phyloP scores from a whole-genome alignment of 1,284 basidiomycete species.

The Laetiporus sulphureus region DNA sequence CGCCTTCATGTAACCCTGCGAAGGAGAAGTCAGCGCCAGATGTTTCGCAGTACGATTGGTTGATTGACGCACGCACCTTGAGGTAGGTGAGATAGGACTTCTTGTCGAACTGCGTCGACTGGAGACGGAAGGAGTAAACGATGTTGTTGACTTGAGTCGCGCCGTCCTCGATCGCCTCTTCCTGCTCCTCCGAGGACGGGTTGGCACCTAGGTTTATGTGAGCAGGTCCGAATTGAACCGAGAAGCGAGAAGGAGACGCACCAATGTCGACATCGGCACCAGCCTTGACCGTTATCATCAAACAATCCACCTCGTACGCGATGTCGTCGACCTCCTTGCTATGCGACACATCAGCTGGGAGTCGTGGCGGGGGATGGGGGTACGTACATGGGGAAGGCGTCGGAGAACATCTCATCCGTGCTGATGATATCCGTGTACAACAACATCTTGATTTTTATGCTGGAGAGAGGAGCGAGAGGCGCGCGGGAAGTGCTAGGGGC shows the following conservation, averaged over 20 bases:
- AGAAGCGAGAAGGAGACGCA: conserved; percentile 27
- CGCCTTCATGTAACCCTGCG: conserved; percentile 74
- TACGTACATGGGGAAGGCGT: conserved; percentile 82
- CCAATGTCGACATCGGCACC: conserved; percentile 91
- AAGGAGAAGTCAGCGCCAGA: not conserved
- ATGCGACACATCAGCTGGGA: conserved; percentile 2
- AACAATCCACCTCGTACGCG: conserved; percentile 89
- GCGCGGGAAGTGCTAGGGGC: conserved; percentile 19
- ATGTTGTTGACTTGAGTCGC: conserved; percentile 83
- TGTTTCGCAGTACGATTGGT: conserved; percentile 1
- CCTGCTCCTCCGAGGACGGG: conserved; percentile 85
- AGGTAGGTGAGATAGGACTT: conserved; percentile 84
- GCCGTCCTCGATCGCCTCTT: conserved; percentile 82
- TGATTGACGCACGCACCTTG: conserved; percentile 49
- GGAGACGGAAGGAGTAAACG: conserved; percentile 89
- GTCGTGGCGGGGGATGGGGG: conserved; percentile 1
- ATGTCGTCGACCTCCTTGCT: conserved; percentile 83
- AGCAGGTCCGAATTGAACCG: not conserved
- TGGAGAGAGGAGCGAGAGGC: conserved; percentile 12
- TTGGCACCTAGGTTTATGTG: conserved; percentile 60
- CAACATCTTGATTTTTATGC: conserved; percentile 49
- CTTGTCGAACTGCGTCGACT: conserved; percentile 85
- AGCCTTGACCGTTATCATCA: conserved; percentile 67
- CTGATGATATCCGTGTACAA: conserved; percentile 73
- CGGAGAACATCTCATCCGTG: conserved; percentile 93